phyloP scores from a whole-genome alignment of 2,329 filamentous ascomycete species.

The Talaromyces islandicus region DNA sequence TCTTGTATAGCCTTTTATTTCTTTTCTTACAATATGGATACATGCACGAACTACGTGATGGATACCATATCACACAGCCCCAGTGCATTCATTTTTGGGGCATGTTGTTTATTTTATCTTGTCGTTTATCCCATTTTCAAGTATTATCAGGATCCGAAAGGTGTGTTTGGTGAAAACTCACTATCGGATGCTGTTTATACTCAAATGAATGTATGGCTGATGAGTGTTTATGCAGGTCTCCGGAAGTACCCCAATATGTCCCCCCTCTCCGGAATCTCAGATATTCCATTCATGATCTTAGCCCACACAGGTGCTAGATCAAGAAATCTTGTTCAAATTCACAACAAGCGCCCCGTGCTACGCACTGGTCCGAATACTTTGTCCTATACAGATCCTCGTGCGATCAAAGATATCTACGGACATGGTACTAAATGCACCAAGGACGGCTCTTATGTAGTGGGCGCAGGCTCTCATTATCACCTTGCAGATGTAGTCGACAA shows the following conservation, averaged over 20 bases:
- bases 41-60: background rate
- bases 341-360: constrained; percentile 12
- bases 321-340: background rate
- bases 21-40: background rate
- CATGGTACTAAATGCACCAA: constrained; percentile 31
- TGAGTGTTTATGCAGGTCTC: background rate
- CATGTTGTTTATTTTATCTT: background rate
- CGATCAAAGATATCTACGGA: constrained; percentile 33
- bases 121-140: background rate
- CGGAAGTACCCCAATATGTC: background rate
- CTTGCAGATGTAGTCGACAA: constrained; percentile 36
- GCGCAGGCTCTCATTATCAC: constrained; percentile 26
- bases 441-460: constrained; percentile 25
- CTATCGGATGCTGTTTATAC: background rate
- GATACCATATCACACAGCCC: background rate
- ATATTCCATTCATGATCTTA: background rate
- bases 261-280: background rate
- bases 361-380: constrained; percentile 16
- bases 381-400: constrained; percentile 12
- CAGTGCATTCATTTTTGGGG: background rate
- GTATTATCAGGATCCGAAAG: background rate
- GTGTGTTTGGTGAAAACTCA: background rate
- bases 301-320: background rate
- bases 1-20: background rate
- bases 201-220: background rate